A percentile compares a stretch with the other conserved stretches of the same genome.
These are phyloP conservation scores for Daucus carota DNA, from an alignment of 129 eudicot species.

Conservation along the genomic window DH1_v3.0 NC_030381.2:55716501-55717000, in stretches of 20 bases:
- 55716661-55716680: not conserved
- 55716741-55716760: not conserved
- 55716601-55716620: not conserved
- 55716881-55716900: no score
- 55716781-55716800: not conserved
- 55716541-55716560: slow-evolving; percentile 6
- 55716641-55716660: not conserved
- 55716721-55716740: not conserved
- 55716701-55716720: not conserved
- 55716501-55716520: slow-evolving; percentile 44
- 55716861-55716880: no score
- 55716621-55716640: not conserved
- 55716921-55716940: no score
- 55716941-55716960: no score
- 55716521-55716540: slow-evolving; percentile 32
- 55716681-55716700: not conserved
- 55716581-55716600: not conserved
- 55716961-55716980: no score
- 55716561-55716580: not conserved
- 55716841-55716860: no score
- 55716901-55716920: no score
- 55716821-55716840: not conserved
- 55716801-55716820: not conserved
- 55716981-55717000: no score
- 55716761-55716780: not conserved